Evolutionary conservation across 345 rosid genomes (phyloP).

Genomic region (rapeseed (Brassica napus)): DNA sequence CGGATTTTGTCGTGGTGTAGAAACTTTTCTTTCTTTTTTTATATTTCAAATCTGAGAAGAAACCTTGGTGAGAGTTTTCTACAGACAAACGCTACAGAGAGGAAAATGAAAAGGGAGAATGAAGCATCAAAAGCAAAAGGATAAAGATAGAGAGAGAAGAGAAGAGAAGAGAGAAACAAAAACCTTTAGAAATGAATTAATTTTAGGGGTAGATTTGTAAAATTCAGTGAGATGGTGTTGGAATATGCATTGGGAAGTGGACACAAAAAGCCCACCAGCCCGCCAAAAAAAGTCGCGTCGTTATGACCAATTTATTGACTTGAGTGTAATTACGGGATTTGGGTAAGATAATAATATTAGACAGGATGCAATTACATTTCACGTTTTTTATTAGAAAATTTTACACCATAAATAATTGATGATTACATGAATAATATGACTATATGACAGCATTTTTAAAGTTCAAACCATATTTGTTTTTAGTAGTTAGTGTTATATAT

Average conservation of each 20-base stretch:
- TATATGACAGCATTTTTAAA: too few species aligned
- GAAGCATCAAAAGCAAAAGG: constrained; percentile 36
- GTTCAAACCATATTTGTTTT: neutral
- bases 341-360: neutral
- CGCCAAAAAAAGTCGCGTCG: neutral
- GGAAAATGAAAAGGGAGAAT: constrained; percentile 12
- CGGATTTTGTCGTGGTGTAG: constrained; percentile 5
- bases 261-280: constrained; percentile 37
- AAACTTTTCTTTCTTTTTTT: constrained; percentile 15
- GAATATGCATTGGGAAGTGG: constrained; percentile 52
- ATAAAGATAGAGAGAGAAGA: constrained; percentile 23
- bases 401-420: neutral
- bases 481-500: too few species aligned
- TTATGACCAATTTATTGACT: constrained; percentile 22
- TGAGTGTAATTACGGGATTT: constrained; percentile 1
- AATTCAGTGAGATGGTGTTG: constrained; percentile 5
- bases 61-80: constrained; percentile 40
- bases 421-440: neutral
- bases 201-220: constrained; percentile 18
- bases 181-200: neutral
- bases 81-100: constrained; percentile 34
- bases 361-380: neutral
- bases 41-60: constrained; percentile 40
- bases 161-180: neutral
- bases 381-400: neutral